phyloP scores from a whole-genome alignment of 2,329 filamentous ascomycete genomes.

The Botryotinia globosa region DNA sequence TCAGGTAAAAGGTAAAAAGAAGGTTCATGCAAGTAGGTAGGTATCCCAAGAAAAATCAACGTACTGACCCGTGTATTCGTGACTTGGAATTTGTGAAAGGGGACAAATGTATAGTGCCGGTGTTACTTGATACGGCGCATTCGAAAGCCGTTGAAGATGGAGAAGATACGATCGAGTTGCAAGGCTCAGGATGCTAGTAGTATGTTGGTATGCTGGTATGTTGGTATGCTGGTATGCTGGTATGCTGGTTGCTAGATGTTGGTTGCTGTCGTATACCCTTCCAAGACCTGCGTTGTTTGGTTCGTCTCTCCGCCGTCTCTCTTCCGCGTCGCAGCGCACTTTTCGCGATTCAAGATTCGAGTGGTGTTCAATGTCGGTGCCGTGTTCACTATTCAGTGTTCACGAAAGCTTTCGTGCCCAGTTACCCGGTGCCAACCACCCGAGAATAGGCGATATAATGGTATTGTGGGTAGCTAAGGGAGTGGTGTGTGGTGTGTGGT shows the following conservation, averaged over 20 bases:
- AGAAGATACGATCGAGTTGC: constrained; percentile 8
- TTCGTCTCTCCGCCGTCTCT: background rate
- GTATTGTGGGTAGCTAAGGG: background rate
- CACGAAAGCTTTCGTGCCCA: constrained; percentile 12
- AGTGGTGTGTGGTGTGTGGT: background rate
- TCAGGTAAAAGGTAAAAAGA: background rate
- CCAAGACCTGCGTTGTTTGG: constrained; percentile 1
- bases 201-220: background rate
- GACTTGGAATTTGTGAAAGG: background rate
- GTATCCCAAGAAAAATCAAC: background rate
- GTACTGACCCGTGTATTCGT: constrained; percentile 19
- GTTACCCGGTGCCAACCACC: constrained; percentile 18
- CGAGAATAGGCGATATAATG: constrained; percentile 16
- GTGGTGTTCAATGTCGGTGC: background rate
- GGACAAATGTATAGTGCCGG: background rate
- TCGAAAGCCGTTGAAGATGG: constrained; percentile 16
- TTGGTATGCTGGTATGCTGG: background rate
- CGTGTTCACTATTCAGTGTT: constrained; percentile 3
- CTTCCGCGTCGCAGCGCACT: background rate
- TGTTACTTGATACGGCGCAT: background rate
- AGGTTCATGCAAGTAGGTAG: constrained; percentile 18
- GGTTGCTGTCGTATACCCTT: constrained; percentile 13
- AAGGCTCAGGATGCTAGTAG: background rate
- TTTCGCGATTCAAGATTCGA: constrained; percentile 5
- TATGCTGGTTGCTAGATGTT: background rate